A percentile compares a stretch with the other conserved stretches of the same genome.
Evolutionary conservation across 352 stramenopile genomes (phyloP).

Genomic region (Phytophthora podocarpi): DNA sequence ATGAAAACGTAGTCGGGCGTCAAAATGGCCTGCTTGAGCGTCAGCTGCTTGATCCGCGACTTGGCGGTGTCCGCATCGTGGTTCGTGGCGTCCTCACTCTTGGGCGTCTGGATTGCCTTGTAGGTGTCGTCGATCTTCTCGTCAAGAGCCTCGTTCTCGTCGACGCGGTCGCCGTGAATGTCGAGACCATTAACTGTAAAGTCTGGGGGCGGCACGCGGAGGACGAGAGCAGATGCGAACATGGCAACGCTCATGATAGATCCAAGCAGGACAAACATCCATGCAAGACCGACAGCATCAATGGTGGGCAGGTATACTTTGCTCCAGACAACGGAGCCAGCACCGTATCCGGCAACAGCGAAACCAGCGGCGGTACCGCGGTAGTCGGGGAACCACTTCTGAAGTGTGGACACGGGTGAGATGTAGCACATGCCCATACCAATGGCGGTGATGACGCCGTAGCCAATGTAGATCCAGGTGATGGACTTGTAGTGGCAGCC

Average conservation of each 20-base stretch:
- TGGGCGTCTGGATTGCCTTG: too few relatives aligned
- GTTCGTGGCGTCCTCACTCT: too few relatives aligned
- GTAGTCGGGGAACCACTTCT: conserved; percentile 85
- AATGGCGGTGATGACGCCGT: conserved; percentile 68
- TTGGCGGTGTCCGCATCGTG: too few relatives aligned
- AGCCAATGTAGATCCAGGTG: conserved; percentile 62
- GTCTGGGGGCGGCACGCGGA: conserved; percentile 57
- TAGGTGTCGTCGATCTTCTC: too few relatives aligned
- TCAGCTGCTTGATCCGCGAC: conserved; percentile 52
- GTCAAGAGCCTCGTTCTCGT: conserved; percentile 35
- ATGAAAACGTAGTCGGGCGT: conserved; percentile 67
- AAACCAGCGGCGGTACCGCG: conserved; percentile 72
- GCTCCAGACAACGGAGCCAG: conserved; percentile 66
- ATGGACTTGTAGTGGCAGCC: conserved; percentile 49
- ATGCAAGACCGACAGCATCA: conserved; percentile 46
- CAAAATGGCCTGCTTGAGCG: conserved; percentile 59
- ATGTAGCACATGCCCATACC: conserved; percentile 79
- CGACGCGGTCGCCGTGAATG: conserved; percentile 60
- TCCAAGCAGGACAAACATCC: conserved; percentile 62
- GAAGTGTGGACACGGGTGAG: conserved; percentile 70
- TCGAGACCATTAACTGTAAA: conserved; percentile 60
- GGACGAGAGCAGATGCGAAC: conserved; percentile 49
- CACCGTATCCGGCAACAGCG: conserved; percentile 66
- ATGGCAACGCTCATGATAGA: conserved; percentile 48
- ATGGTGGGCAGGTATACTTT: conserved; percentile 71